phyloP scores from a whole-genome alignment of 164 flowering plant genomes.

The Sextonia rubra region DNA sequence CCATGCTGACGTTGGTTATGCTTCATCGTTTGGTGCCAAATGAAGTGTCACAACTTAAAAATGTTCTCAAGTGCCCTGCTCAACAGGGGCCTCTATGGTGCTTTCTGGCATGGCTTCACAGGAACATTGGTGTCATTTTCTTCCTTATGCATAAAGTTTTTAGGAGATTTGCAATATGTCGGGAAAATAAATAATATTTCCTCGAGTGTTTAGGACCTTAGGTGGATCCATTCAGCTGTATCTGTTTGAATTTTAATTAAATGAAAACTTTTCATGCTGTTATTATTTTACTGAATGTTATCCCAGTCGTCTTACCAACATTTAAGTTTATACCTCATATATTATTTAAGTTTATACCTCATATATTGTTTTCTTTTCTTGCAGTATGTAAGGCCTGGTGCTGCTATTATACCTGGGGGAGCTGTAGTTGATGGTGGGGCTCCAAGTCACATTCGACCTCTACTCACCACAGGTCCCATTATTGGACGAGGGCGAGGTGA shows the following conservation, averaged over 20 bases:
- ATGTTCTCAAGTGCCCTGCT: neutral
- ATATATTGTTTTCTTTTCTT: conserved; percentile 2
- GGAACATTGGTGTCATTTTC: neutral
- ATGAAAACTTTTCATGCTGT: neutral
- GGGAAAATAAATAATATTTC: neutral
- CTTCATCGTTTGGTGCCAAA: no score
- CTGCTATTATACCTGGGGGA: conserved; percentile 55
- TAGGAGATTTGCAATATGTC: neutral
- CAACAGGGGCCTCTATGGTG: neutral
- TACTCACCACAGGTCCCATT: conserved; percentile 28
- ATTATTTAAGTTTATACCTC: neutral
- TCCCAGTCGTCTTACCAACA: neutral
- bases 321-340: neutral
- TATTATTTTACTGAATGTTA: neutral
- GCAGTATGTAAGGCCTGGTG: conserved; percentile 99
- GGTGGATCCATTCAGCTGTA: no score
- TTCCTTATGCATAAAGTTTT: neutral
- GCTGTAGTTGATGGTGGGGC: conserved; percentile 43
- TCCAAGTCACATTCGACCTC: conserved; percentile 79
- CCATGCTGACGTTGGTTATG: no score
- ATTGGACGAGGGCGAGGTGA: conserved; percentile 71
- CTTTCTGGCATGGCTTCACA: neutral
- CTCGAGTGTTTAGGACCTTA: neutral
- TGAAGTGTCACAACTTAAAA: neutral
- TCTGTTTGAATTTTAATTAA: no score